Evolutionary conservation across 768 basidiomycete species (phyloP), one percentile per base, ranked within the genome.

Genomic region (Lanmaoa pseudosensibilis): DNA sequence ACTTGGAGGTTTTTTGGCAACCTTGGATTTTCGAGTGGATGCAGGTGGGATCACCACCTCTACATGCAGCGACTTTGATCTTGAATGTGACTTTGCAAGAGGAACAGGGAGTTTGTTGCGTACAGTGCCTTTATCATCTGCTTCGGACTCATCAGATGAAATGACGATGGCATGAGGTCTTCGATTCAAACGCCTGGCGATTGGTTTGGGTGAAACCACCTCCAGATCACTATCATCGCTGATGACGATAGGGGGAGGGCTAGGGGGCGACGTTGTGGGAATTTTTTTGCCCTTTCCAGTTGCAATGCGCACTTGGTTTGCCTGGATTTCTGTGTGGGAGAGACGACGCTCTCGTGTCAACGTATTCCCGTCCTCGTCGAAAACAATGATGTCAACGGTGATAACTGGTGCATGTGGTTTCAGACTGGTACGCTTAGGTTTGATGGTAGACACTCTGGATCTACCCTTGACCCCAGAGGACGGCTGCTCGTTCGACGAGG

Each of bases 361-460:
- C 34, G 75, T 81, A 48, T 69, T 75, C 13, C 90, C 90, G 32
- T 74, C 65, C 32, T 80, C 78, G 66, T 92, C 88, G 23, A 90
- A 53, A 36, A 88, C 74, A 37, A 85, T 73, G 49, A 92, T 90
- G 45, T 91, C 86, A 48, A 90, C 74, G 39, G 84, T 77, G 13
- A 90, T 78, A 19, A 81, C 69, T 1, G 83, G 80, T 1, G 79
- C 74, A 39, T 74, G 73, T 8, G 78, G 73, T 66, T 70, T 74
- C 65, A 78, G 57, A 47, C 70, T 74, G 4, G 64, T 55, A 43
- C 61, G 56, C 37, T 66, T 34, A 32, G 52, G 44, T 54, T 64
- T 63, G 36, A 38, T 21, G 44, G 46, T 7, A 51, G 56, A 36
- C 38, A 52, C 33, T 59, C 63, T 64, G 57, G 63, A 49, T 65